These are phyloP conservation scores for Bidens hawaiensis DNA, from an alignment of 140 eudicot species.

Conservation along the genomic window DNA sequence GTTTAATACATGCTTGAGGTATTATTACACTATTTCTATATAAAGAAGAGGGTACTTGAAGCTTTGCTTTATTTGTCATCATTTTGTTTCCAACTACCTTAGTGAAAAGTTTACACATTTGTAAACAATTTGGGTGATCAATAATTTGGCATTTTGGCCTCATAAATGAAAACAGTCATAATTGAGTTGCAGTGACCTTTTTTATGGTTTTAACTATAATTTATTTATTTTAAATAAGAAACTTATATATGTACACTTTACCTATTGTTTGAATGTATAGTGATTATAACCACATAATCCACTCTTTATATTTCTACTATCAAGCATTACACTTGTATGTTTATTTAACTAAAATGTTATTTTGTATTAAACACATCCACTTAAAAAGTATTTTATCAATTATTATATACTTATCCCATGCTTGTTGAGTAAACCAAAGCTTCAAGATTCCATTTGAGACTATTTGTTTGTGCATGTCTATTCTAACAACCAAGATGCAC, in stretches of 20 bases:
- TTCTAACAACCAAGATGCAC: background rate
- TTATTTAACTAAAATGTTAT: too few species aligned
- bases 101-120: background rate
- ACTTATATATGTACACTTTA: too few species aligned
- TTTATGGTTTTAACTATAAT: background rate
- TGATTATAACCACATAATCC: too few species aligned
- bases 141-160: conserved; percentile 1
- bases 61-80: conserved; percentile 18
- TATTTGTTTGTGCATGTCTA: background rate
- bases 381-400: too few species aligned
- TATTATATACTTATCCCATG: too few species aligned
- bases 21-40: background rate
- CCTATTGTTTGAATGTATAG: too few species aligned
- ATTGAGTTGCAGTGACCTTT: background rate
- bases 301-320: too few species aligned
- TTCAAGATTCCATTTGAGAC: too few species aligned
- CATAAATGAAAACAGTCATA: background rate
- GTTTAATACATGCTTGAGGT: background rate
- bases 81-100: conserved; percentile 15
- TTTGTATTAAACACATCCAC: too few species aligned
- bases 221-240: too few species aligned
- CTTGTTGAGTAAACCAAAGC: too few species aligned
- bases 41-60: background rate
- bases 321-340: too few species aligned
- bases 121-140: conserved; percentile 1